These are phyloP conservation scores for Epichloe aotearoae DNA, from an alignment of 2,329 filamentous ascomycete species.

Conservation along the genomic window DNA sequence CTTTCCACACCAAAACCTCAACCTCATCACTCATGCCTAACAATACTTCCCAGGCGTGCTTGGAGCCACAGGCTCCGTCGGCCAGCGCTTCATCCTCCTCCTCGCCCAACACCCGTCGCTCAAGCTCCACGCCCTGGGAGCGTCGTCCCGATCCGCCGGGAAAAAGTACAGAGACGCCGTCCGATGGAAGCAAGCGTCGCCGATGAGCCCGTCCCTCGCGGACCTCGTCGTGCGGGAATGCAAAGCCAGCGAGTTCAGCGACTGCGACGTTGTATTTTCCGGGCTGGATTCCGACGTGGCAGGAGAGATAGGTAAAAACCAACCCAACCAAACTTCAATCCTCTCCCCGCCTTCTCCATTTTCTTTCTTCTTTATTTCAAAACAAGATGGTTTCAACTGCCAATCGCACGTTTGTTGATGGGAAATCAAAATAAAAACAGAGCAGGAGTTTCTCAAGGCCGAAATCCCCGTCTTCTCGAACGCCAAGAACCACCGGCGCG, in stretches of 20 bases:
- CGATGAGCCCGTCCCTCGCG: constrained; percentile 61
- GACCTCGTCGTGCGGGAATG: constrained; percentile 80
- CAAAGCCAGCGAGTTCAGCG: constrained; percentile 65
- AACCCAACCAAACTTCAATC: too few relatives aligned
- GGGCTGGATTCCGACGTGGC: constrained; percentile 88
- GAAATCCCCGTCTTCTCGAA: constrained; percentile 93
- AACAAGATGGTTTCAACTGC: too few relatives aligned
- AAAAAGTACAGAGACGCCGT: constrained; percentile 94
- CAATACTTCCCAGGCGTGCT: constrained; percentile 47
- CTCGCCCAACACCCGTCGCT: constrained; percentile 81
- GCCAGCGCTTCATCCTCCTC: constrained; percentile 88
- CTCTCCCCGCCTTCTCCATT: background rate
- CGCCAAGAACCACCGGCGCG: constrained; percentile 89
- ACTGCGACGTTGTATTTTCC: constrained; percentile 89
- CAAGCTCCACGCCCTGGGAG: constrained; percentile 75
- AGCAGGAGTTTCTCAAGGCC: constrained; percentile 80
- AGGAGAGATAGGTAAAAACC: constrained; percentile 62
- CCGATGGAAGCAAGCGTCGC: constrained; percentile 81
- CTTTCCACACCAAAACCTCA: too few relatives aligned
- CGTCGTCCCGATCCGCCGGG: constrained; percentile 76
- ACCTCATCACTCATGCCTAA: background rate
- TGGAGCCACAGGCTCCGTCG: constrained; percentile 86
- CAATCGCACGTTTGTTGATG: constrained; percentile 11
- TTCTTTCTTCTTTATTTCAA: background rate
- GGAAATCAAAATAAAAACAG: constrained; percentile 27